These are phyloP conservation scores for Parsonsia alboflavescens DNA, from an alignment of 257 asterid genomes.

Conservation along the genomic window DNA sequence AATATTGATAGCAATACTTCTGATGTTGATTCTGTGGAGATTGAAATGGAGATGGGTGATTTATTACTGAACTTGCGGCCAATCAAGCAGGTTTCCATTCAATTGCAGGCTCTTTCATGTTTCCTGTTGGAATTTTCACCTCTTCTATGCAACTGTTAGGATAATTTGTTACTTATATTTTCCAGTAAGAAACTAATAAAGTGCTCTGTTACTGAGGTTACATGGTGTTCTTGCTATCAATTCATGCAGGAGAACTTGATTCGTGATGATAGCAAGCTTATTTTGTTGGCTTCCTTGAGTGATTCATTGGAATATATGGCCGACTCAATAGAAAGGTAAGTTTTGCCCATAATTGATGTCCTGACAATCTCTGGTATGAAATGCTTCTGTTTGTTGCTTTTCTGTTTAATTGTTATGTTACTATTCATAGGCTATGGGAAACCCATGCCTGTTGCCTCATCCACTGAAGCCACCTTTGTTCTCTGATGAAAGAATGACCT, in stretches of 20 bases:
- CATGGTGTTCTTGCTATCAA: conserved; percentile 5
- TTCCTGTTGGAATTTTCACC: conserved; percentile 1
- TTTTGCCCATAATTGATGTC: conserved; percentile 22
- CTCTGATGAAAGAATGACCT: neutral
- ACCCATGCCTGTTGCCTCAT: too few species aligned
- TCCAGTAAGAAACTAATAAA: neutral
- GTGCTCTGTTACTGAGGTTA: neutral
- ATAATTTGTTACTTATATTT: neutral
- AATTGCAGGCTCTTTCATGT: conserved; percentile 15
- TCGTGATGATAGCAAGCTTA: conserved; percentile 90
- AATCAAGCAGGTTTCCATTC: conserved; percentile 71
- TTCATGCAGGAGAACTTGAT: conserved; percentile 84
- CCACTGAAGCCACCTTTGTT: neutral
- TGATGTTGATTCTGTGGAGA: conserved; percentile 45
- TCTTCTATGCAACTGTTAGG: neutral
- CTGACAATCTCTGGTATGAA: neutral
- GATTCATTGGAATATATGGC: conserved; percentile 98
- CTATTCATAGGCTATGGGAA: neutral
- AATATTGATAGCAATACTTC: conserved; percentile 40
- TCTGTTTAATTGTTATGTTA: neutral
- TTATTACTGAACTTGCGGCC: conserved; percentile 76
- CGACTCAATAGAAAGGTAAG: conserved; percentile 92
- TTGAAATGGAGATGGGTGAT: conserved; percentile 74
- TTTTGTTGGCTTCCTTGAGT: conserved; percentile 86
- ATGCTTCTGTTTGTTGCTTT: neutral